Evolutionary conservation across 1,284 basidiomycete species (phyloP).

Genomic region (Ustanciosporium gigantosporum): DNA sequence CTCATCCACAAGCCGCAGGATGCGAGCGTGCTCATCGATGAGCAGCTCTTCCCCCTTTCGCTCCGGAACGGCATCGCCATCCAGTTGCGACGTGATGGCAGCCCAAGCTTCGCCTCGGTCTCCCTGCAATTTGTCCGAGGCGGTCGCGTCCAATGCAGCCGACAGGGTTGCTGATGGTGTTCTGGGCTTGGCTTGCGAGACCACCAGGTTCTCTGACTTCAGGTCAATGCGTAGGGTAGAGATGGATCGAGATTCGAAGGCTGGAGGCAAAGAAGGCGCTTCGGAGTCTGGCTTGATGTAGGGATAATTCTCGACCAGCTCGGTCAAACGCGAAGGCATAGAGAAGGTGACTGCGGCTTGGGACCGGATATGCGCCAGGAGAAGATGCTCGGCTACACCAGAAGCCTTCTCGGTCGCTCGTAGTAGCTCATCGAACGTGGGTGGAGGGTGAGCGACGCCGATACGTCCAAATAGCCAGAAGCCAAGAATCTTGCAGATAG

Average conservation of each 20-base stretch:
- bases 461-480: slow-evolving; percentile 49
- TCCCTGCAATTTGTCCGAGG: slow-evolving; percentile 8
- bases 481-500: slow-evolving; percentile 33
- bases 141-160: slow-evolving; percentile 32
- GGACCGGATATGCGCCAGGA: slow-evolving; percentile 43
- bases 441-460: slow-evolving; percentile 35
- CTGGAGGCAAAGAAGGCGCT: slow-evolving; percentile 14
- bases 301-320: slow-evolving; percentile 43
- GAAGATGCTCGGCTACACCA: slow-evolving; percentile 39
- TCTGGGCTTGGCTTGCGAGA: slow-evolving; percentile 23
- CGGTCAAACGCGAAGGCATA: slow-evolving; percentile 43
- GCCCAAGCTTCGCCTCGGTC: slow-evolving; percentile 30
- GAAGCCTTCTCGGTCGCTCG: slow-evolving; percentile 6
- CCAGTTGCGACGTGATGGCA: slow-evolving; percentile 10
- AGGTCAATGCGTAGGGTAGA: slow-evolving; percentile 35
- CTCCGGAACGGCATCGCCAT: not conserved
- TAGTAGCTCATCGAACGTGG: slow-evolving; percentile 21
- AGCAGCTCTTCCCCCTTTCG: slow-evolving; percentile 12
- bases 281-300: slow-evolving; percentile 2
- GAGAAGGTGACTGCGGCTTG: slow-evolving; percentile 37
- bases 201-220: slow-evolving; percentile 32
- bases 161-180: slow-evolving; percentile 22
- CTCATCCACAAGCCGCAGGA: slow-evolving; percentile 26
- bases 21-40: slow-evolving; percentile 41
- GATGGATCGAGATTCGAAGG: slow-evolving; percentile 12